A percentile compares a stretch with the other conserved stretches of the same genome.
Conservation (phyloP, 345 rosid genomes). For the Triadica sebifera region DNA sequence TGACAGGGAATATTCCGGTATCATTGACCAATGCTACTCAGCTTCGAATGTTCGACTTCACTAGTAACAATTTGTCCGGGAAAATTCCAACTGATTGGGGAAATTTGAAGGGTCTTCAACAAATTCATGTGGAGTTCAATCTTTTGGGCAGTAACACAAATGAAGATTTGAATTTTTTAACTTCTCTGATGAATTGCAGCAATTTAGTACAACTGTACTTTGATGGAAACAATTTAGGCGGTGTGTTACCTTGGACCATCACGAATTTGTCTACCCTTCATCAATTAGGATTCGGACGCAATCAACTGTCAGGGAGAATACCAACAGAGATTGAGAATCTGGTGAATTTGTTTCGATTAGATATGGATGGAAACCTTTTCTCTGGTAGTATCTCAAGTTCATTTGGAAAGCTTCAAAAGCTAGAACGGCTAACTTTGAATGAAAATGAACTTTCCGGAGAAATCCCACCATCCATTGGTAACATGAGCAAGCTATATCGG, state of each 20-base stretch:
- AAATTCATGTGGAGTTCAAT: background rate
- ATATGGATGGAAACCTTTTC: background rate
- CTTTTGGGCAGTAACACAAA: background rate
- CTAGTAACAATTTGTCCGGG: background rate
- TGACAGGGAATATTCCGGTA: too few species aligned
- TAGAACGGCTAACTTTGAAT: background rate
- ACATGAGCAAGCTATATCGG: background rate
- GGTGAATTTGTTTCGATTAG: background rate
- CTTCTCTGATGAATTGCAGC: background rate
- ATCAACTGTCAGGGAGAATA: slow-evolving; percentile 3
- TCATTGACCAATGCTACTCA: background rate
- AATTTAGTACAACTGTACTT: background rate
- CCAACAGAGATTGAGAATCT: background rate
- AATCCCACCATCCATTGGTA: slow-evolving; percentile 15
- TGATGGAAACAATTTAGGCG: slow-evolving; percentile 2
- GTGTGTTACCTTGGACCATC: background rate
- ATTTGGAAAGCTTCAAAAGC: too few species aligned
- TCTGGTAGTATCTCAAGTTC: too few species aligned
- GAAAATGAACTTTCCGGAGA: background rate
- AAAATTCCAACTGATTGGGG: background rate
- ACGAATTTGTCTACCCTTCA: background rate
- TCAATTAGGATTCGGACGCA: background rate
- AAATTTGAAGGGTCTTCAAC: background rate
- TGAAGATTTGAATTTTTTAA: background rate
- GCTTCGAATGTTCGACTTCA: background rate